phyloP scores from a whole-genome alignment of 805 yeast genomes.

The Wickerhamomyces queroliae region DNA sequence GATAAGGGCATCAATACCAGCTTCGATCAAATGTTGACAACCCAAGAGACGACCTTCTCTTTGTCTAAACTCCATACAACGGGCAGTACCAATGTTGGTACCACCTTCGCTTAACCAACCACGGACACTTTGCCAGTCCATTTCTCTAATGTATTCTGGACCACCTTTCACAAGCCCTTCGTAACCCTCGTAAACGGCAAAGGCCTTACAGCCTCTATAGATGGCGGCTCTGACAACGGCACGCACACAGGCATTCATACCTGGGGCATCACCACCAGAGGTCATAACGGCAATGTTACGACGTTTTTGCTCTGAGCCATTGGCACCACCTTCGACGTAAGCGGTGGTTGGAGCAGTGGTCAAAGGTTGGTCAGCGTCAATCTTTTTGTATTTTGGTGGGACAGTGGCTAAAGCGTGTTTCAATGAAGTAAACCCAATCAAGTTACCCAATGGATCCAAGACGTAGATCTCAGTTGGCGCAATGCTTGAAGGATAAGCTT shows the following conservation, averaged over 20 bases:
- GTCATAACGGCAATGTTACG: constrained; percentile 63
- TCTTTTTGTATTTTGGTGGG: constrained; percentile 26
- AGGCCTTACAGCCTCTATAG: constrained; percentile 57
- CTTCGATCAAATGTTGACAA: constrained; percentile 57
- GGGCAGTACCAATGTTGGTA: constrained; percentile 74
- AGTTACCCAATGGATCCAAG: constrained; percentile 78
- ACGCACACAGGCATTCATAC: constrained; percentile 73
- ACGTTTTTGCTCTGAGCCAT: not conserved
- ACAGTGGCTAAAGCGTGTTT: constrained; percentile 49
- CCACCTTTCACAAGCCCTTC: constrained; percentile 70
- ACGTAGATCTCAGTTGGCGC: constrained; percentile 73
- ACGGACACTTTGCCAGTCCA: constrained; percentile 70
- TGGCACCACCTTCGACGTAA: constrained; percentile 1
- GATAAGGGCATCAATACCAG: constrained; percentile 72
- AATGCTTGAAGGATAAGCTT: constrained; percentile 64
- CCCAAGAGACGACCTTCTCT: constrained; percentile 59
- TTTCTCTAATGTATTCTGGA: constrained; percentile 41
- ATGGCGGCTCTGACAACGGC: constrained; percentile 70
- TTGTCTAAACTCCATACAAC: constrained; percentile 63
- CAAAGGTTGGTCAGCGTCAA: not conserved
- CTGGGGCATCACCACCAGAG: constrained; percentile 80
- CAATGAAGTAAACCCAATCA: constrained; percentile 72
- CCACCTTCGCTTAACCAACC: constrained; percentile 71
- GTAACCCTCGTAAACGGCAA: constrained; percentile 69
- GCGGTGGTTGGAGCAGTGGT: constrained; percentile 16